Evolutionary conservation across 2,329 filamentous ascomycete species (phyloP).

Genomic region (Botrytis elliptica): DNA sequence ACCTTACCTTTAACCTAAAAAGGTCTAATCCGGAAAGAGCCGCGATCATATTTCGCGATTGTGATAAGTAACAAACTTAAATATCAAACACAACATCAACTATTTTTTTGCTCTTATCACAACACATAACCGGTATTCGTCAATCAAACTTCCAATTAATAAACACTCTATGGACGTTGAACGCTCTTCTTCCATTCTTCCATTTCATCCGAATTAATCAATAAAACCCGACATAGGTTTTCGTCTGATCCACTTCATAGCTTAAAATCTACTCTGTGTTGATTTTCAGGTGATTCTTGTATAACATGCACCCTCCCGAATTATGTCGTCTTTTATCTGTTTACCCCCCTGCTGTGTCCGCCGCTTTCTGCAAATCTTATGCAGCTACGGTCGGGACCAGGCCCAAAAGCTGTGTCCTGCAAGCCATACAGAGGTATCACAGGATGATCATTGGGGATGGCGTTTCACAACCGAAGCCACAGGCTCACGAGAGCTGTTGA

Average conservation of each 20-base stretch:
- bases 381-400: constrained; percentile 11
- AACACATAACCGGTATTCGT: not conserved
- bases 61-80: constrained; percentile 14
- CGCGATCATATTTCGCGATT: constrained; percentile 14
- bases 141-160: not conserved
- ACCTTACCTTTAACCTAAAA: not conserved
- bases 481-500: not conserved
- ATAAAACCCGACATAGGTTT: constrained; percentile 2
- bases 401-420: constrained; percentile 15
- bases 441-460: not conserved
- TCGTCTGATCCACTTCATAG: constrained; percentile 16
- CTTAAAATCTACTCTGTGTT: constrained; percentile 1
- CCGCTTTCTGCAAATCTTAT: constrained; percentile 11
- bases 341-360: constrained; percentile 14
- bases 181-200: constrained; percentile 9
- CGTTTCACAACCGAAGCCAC: constrained; percentile 4
- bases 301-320: constrained; percentile 16
- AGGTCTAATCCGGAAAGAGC: not conserved
- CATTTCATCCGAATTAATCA: constrained; percentile 8
- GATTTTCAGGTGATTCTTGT: constrained; percentile 22
- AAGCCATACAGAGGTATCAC: constrained; percentile 18
- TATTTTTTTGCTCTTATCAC: not conserved
- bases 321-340: constrained; percentile 12
- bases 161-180: not conserved
- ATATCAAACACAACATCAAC: not conserved